These are phyloP conservation scores for Diaporthe citrichinensis DNA, from an alignment of 2,329 filamentous ascomycete genomes.

Conservation along the genomic window DNA sequence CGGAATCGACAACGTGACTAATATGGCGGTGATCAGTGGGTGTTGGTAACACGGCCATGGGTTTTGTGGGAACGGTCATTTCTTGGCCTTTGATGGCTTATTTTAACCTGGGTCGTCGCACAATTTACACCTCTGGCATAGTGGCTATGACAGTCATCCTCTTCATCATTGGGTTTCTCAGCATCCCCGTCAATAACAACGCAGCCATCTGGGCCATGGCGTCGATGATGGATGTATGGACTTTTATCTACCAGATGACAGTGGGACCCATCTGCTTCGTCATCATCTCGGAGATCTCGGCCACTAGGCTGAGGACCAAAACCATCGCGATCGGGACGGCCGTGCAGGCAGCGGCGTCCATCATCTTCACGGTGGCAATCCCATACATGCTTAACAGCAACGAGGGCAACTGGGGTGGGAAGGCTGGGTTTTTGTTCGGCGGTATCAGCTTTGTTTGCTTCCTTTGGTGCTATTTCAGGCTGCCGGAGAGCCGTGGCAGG, in stretches of 20 bases:
- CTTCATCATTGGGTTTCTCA: slow-evolving; percentile 20
- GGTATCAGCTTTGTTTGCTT: slow-evolving; percentile 60
- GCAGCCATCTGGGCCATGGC: slow-evolving; percentile 59
- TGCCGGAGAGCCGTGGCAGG: slow-evolving; percentile 69
- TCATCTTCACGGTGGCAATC: slow-evolving; percentile 61
- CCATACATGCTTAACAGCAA: slow-evolving; percentile 63
- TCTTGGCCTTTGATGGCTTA: slow-evolving; percentile 65
- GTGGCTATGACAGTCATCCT: slow-evolving; percentile 58
- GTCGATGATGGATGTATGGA: slow-evolving; percentile 60
- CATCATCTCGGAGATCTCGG: slow-evolving; percentile 60
- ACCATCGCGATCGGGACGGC: slow-evolving; percentile 57
- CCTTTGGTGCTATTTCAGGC: slow-evolving; percentile 66
- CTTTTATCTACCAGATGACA: slow-evolving; percentile 60
- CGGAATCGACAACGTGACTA: background rate
- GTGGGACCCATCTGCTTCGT: slow-evolving; percentile 63
- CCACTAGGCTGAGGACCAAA: slow-evolving; percentile 60
- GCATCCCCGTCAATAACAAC: slow-evolving; percentile 39
- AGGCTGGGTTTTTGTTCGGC: slow-evolving; percentile 62
- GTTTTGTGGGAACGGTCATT: slow-evolving; percentile 63
- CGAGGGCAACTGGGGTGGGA: slow-evolving; percentile 63
- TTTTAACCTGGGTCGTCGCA: slow-evolving; percentile 61
- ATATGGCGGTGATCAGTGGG: slow-evolving; percentile 47
- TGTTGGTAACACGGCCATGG: slow-evolving; percentile 64
- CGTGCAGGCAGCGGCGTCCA: slow-evolving; percentile 63
- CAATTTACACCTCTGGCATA: slow-evolving; percentile 60